Conservation (phyloP, 495 filamentous ascomycete genomes). For the Aspergillus haitiensis region DNA sequence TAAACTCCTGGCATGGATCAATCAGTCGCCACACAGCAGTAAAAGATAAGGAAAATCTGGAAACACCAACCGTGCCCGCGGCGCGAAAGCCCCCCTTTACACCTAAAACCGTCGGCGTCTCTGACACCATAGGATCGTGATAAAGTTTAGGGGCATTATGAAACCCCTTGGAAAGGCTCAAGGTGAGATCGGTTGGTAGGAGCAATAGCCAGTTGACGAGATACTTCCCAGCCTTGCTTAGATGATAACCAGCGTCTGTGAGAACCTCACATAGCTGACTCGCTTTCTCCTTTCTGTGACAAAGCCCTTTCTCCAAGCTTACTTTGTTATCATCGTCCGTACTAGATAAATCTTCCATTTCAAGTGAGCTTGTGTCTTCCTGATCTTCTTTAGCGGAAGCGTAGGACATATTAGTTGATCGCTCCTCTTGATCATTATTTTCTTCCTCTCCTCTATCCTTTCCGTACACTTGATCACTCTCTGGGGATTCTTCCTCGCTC, state of each 20-base stretch:
- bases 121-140: slow-evolving; percentile 70
- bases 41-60: neutral
- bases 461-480: neutral
- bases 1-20: slow-evolving; percentile 54
- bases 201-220: slow-evolving; percentile 71
- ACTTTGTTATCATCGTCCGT: slow-evolving; percentile 1
- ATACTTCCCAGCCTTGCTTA: slow-evolving; percentile 51
- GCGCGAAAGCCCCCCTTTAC: slow-evolving; percentile 65
- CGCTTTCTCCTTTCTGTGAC: slow-evolving; percentile 7
- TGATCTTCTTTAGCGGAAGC: slow-evolving; percentile 10
- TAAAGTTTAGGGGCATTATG: slow-evolving; percentile 82
- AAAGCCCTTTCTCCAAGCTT: slow-evolving; percentile 1
- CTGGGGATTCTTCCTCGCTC: neutral
- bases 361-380: neutral
- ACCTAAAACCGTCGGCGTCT: slow-evolving; percentile 67
- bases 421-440: neutral
- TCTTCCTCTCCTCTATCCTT: neutral
- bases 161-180: slow-evolving; percentile 78
- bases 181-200: slow-evolving; percentile 76
- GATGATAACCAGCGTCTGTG: slow-evolving; percentile 24
- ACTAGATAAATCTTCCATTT: neutral
- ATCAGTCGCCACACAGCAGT: neutral
- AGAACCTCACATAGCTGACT: slow-evolving; percentile 19
- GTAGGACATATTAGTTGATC: slow-evolving; percentile 2
- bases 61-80: slow-evolving; percentile 51